phyloP scores from a whole-genome alignment of 73 alveolate genomes.

The Paramecium pentaurelia region DNA sequence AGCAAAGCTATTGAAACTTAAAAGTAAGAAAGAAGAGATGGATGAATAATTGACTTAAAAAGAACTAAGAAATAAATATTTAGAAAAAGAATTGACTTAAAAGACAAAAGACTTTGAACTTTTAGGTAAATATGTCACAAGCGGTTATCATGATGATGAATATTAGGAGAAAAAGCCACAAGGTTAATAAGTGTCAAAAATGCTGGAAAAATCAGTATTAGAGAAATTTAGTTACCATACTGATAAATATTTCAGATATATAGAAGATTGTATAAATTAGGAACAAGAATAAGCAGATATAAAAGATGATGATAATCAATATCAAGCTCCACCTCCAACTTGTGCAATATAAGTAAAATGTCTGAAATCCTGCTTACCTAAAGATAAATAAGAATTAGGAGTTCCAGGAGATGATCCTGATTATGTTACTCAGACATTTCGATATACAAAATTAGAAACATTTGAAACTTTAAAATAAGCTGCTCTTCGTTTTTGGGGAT shows the following conservation, averaged over 20 bases:
- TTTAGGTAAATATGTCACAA: neutral
- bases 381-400: neutral
- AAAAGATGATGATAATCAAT: slow-evolving; percentile 19
- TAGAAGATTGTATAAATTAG: neutral
- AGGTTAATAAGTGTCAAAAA: neutral
- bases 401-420: slow-evolving; percentile 48
- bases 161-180: neutral
- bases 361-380: neutral
- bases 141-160: neutral
- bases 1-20: neutral
- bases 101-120: neutral
- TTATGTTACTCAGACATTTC: neutral
- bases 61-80: neutral
- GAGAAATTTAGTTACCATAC: slow-evolving; percentile 26
- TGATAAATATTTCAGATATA: slow-evolving; percentile 29
- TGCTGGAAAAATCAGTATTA: neutral
- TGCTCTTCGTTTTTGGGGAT: neutral
- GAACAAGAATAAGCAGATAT: neutral
- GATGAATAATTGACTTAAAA: neutral
- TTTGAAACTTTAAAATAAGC: neutral
- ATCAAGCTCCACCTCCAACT: slow-evolving; percentile 28
- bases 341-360: slow-evolving; percentile 25
- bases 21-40: neutral
- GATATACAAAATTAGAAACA: neutral
- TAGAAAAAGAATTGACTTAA: neutral